phyloP scores from a whole-genome alignment of 2,329 filamentous ascomycete genomes.

The Balansia obtecta region DNA sequence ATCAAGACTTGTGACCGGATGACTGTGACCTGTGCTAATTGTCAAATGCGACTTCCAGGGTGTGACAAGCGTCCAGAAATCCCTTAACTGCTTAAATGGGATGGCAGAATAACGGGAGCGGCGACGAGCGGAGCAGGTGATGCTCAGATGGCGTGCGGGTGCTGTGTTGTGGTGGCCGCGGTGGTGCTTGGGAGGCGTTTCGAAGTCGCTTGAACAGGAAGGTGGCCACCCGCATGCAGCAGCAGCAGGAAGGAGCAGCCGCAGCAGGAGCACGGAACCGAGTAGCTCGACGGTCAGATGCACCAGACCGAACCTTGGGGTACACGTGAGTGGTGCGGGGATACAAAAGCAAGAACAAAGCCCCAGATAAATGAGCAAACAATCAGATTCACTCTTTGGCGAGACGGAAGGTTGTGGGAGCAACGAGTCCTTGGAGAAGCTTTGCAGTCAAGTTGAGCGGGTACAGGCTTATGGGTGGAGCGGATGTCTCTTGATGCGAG shows the following conservation, averaged over 20 bases:
- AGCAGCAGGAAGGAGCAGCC: too few species aligned
- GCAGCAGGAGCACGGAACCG: too few species aligned
- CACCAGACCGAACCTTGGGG: too few species aligned
- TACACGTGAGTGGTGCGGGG: background rate
- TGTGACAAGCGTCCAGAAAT: background rate
- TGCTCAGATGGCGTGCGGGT: background rate
- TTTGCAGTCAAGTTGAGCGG: too few species aligned
- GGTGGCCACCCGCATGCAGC: slow-evolving; percentile 4
- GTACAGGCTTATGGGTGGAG: too few species aligned
- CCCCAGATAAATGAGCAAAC: background rate
- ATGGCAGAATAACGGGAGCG: slow-evolving; percentile 7
- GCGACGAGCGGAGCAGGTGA: slow-evolving; percentile 2
- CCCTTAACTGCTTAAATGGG: background rate
- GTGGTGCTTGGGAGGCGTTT: slow-evolving; percentile 1
- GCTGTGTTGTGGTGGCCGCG: background rate
- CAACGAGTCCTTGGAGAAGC: too few species aligned
- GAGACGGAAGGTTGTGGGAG: background rate
- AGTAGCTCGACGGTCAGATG: too few species aligned
- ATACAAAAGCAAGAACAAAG: background rate
- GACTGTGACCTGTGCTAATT: background rate
- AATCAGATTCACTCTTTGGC: too few species aligned
- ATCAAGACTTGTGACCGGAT: slow-evolving; percentile 1
- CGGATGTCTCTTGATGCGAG: too few species aligned
- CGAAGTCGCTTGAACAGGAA: slow-evolving; percentile 8
- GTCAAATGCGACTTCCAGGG: slow-evolving; percentile 1